Evolutionary conservation across 2,329 filamentous ascomycete genomes (phyloP).

Genomic region (Trichophyton verrucosum): DNA sequence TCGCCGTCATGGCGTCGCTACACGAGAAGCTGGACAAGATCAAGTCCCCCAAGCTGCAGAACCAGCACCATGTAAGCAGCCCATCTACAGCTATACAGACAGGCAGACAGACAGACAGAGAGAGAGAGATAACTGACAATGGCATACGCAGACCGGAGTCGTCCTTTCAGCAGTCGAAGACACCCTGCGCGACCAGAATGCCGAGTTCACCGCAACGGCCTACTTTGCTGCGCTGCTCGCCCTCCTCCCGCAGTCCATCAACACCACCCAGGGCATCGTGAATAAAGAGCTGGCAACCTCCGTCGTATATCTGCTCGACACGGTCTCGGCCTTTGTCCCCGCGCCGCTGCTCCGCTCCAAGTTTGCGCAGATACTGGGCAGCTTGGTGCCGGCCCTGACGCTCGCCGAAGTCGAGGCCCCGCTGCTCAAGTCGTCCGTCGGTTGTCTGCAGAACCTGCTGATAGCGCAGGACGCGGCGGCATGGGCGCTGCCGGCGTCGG

Average conservation of each 20-base stretch:
- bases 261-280: slow-evolving; percentile 47
- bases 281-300: slow-evolving; percentile 76
- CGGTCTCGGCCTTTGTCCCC: slow-evolving; percentile 74
- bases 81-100: not conserved
- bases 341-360: slow-evolving; percentile 81
- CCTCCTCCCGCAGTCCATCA: slow-evolving; percentile 65
- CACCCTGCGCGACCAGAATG: slow-evolving; percentile 77
- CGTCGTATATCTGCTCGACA: slow-evolving; percentile 88
- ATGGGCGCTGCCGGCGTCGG: slow-evolving; percentile 74
- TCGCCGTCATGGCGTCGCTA: slow-evolving; percentile 46
- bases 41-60: slow-evolving; percentile 89
- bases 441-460: slow-evolving; percentile 83
- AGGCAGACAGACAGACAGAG: not conserved
- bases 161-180: slow-evolving; percentile 87
- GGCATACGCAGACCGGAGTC: slow-evolving; percentile 54
- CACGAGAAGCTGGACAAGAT: slow-evolving; percentile 95
- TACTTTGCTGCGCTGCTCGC: slow-evolving; percentile 95
- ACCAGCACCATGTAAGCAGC: slow-evolving; percentile 68
- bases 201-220: slow-evolving; percentile 69
- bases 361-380: slow-evolving; percentile 82
- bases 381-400: slow-evolving; percentile 71
- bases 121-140: slow-evolving; percentile 13
- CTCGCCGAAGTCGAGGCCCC: slow-evolving; percentile 74
- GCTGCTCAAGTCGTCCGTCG: slow-evolving; percentile 74
- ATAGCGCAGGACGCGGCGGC: slow-evolving; percentile 74